Conservation (phyloP, 148 eudicot species). For the Camellia granthamiana region DNA sequence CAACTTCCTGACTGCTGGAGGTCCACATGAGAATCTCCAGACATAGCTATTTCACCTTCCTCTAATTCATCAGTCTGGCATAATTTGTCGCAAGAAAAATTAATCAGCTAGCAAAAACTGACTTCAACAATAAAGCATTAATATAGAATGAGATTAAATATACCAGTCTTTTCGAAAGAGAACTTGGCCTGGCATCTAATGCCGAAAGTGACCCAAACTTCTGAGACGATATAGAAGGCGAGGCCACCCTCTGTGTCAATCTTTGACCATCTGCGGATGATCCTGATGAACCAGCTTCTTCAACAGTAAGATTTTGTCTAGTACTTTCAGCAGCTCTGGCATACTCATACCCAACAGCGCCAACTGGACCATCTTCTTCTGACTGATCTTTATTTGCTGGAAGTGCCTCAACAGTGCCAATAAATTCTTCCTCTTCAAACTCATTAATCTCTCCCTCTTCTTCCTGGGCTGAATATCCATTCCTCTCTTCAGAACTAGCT, state of each 20-base stretch:
- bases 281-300: constrained; percentile 78
- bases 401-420: constrained; percentile 42
- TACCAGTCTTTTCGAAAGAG: constrained; percentile 72
- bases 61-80: constrained; percentile 80
- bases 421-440: constrained; percentile 67
- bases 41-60: constrained; percentile 86
- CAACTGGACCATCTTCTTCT: constrained; percentile 56
- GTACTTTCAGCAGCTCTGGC: constrained; percentile 42
- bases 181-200: constrained; percentile 78
- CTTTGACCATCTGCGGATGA: constrained; percentile 73
- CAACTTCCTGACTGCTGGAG: constrained; percentile 94
- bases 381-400: constrained; percentile 42
- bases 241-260: constrained; percentile 37
- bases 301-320: constrained; percentile 39
- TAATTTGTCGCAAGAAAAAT: constrained; percentile 21
- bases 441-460: constrained; percentile 79
- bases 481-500: constrained; percentile 79
- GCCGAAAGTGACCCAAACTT: constrained; percentile 94
- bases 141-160: constrained; percentile 9
- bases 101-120: constrained; percentile 9
- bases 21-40: constrained; percentile 87
- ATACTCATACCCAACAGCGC: constrained; percentile 53
- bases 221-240: constrained; percentile 80
- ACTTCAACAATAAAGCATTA: constrained; percentile 5
- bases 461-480: constrained; percentile 54